A percentile compares a stretch with the other conserved stretches of the same genome.
Evolutionary conservation across 2,329 filamentous ascomycete genomes (phyloP).

Genomic region (Trichophyton mentagrophytes): DNA sequence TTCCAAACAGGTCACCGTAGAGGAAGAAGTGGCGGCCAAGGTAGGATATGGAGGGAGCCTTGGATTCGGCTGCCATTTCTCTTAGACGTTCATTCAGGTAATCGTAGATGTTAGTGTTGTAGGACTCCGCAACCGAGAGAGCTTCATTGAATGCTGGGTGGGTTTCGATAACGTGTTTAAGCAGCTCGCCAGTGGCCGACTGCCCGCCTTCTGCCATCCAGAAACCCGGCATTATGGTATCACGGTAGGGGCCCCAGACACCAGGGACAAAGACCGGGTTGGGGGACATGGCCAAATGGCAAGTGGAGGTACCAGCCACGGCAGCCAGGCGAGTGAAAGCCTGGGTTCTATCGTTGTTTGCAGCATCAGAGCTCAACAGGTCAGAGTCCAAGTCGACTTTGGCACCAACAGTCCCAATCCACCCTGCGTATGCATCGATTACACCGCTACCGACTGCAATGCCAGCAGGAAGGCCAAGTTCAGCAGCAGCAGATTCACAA

Average conservation of each 20-base stretch:
- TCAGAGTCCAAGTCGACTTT: conserved; percentile 66
- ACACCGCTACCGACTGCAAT: conserved; percentile 92
- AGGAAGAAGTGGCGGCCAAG: conserved; percentile 93
- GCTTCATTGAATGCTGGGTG: conserved; percentile 82
- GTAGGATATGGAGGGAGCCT: conserved; percentile 68
- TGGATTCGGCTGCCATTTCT: conserved; percentile 55
- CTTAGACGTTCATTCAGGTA: conserved; percentile 81
- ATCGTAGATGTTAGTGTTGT: conserved; percentile 84
- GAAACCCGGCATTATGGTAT: conserved; percentile 79
- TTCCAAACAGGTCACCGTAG: conserved; percentile 95
- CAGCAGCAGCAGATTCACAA: conserved; percentile 66
- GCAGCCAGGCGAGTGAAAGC: conserved; percentile 87
- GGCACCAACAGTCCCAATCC: conserved; percentile 97
- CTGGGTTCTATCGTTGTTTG: conserved; percentile 77
- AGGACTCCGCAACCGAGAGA: conserved; percentile 62
- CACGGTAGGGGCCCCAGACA: conserved; percentile 94
- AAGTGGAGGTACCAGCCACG: conserved; percentile 93
- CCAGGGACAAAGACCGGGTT: conserved; percentile 87
- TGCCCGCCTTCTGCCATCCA: conserved; percentile 98
- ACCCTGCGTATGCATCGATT: conserved; percentile 95
- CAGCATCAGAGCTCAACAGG: conserved; percentile 52
- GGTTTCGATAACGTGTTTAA: conserved; percentile 89
- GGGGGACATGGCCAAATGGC: conserved; percentile 89
- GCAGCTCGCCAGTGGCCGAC: conserved; percentile 84
- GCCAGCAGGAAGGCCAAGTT: conserved; percentile 72